These are phyloP conservation scores for Colletotrichum abscissum DNA, from an alignment of 2,329 filamentous ascomycete species.

Conservation along the genomic window DNA sequence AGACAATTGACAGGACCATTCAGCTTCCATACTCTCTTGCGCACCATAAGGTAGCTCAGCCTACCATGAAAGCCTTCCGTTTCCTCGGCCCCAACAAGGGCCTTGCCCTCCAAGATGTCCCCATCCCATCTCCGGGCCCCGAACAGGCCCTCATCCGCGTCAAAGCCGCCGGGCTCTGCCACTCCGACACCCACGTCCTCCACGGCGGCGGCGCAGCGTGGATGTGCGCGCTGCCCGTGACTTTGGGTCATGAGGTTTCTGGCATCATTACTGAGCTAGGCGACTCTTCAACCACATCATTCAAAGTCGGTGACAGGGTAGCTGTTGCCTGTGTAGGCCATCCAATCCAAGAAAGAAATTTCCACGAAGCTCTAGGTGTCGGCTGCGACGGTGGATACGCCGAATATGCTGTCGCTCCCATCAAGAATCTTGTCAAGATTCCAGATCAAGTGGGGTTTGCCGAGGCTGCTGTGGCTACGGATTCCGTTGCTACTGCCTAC, in stretches of 20 bases:
- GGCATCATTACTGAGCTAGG: slow-evolving; percentile 1
- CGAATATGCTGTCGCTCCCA: slow-evolving; percentile 13
- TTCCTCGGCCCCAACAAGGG: slow-evolving; percentile 16
- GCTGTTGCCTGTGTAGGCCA: slow-evolving; percentile 30
- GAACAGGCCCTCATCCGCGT: slow-evolving; percentile 7
- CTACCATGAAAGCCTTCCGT: slow-evolving; percentile 21
- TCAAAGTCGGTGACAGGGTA: slow-evolving; percentile 17
- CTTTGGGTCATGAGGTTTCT: slow-evolving; percentile 27
- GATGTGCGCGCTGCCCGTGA: slow-evolving; percentile 24
- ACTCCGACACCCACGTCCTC: slow-evolving; percentile 32
- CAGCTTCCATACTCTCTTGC: too few species aligned
- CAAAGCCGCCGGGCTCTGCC: slow-evolving; percentile 30
- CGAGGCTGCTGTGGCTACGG: slow-evolving; percentile 18
- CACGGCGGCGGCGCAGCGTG: slow-evolving; percentile 28
- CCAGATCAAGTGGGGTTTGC: slow-evolving; percentile 7
- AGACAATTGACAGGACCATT: too few species aligned
- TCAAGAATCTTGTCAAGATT: slow-evolving; percentile 16
- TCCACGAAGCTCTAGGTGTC: slow-evolving; percentile 20
- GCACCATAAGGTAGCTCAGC: not conserved
- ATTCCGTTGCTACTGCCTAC: slow-evolving; percentile 27
- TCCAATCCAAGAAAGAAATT: slow-evolving; percentile 16
- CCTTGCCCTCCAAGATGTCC: slow-evolving; percentile 11
- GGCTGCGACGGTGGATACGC: slow-evolving; percentile 26
- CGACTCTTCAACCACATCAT: not conserved
- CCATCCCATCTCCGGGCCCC: not conserved